Evolutionary conservation across 441 rosid species (phyloP), one percentile per base, ranked within the genome.

Genomic region (Macaranga tanarius): DNA sequence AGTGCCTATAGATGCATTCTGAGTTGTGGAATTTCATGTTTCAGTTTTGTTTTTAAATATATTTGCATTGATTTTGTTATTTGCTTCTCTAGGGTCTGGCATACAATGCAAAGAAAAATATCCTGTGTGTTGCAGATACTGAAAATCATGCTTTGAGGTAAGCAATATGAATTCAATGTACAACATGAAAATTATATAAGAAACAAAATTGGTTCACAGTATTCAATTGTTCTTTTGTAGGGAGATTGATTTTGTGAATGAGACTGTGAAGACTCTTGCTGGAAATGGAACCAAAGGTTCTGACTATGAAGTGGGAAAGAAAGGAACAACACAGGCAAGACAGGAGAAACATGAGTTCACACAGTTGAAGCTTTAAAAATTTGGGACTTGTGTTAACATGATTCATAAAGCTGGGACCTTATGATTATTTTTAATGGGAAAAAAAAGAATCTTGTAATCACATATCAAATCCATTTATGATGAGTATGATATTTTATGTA

Each of bases 131-230:
- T 68, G 98, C 97, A 34, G 98, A 95, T 78, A 92, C 99, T 1
- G 98, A 95, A 85, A 95, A 91, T 72, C 99, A 95, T 79, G 98
- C 98, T 82, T 80, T 95, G 84, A 91, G 99, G 98, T 90, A 77
- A 45, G 74, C 40, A 50, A 62, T 67, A 71, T 67, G 34, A 34
- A 13, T 16, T 17, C 69, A 13, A 13, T 16, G 13, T n/a, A 52
- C 6, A 19, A 52, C 56, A 52, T 52, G 12, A 52, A 17, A 52
- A 45, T n/a, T 52, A 52, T 52, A 52, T 5, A 52, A n/a, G 56
- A 52, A 52, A 52, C 19, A 52, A 17, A 17, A 5, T 23, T 48
- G 22, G 45, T 77, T 82, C 66, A 26, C 38, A 20, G 56, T 70
- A 48, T 47, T 60, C 48, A 19, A 34, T 67, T 50, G 47, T 70